A percentile compares a stretch with the other conserved stretches of the same genome.
phyloP scores from a whole-genome alignment of 73 alveolate species.

The Paramecium primaurelia region DNA sequence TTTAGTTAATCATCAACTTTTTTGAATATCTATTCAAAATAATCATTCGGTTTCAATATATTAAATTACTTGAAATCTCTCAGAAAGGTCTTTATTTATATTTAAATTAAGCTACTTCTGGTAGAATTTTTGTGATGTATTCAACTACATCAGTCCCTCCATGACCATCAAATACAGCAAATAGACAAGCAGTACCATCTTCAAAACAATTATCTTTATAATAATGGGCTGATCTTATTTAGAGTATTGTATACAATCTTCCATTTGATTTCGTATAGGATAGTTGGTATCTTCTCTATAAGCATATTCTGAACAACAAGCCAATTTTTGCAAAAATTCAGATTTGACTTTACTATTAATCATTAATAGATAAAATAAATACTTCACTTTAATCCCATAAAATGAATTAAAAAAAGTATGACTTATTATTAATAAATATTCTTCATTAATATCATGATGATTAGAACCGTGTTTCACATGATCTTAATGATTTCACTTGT shows the following conservation, averaged over 20 bases:
- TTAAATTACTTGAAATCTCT: constrained; percentile 50
- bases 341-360: constrained; percentile 8
- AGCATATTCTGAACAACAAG: constrained; percentile 57
- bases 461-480: constrained; percentile 34
- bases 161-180: constrained; percentile 97
- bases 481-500: not conserved
- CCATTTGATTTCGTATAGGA: constrained; percentile 88
- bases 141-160: constrained; percentile 94
- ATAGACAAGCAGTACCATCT: constrained; percentile 79
- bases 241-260: constrained; percentile 77
- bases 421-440: not conserved
- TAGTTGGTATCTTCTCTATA: constrained; percentile 87
- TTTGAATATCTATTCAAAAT: constrained; percentile 61
- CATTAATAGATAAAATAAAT: not conserved
- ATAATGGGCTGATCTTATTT: constrained; percentile 50
- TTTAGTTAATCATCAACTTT: constrained; percentile 76
- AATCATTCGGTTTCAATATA: constrained; percentile 59
- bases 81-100: constrained; percentile 1
- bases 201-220: constrained; percentile 73
- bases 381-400: not conserved
- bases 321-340: constrained; percentile 4
- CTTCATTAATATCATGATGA: not conserved
- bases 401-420: not conserved
- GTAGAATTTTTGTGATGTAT: constrained; percentile 73
- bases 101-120: constrained; percentile 65